Evolutionary conservation across 441 rosid genomes (phyloP).

Genomic region (Viola pubescens): DNA sequence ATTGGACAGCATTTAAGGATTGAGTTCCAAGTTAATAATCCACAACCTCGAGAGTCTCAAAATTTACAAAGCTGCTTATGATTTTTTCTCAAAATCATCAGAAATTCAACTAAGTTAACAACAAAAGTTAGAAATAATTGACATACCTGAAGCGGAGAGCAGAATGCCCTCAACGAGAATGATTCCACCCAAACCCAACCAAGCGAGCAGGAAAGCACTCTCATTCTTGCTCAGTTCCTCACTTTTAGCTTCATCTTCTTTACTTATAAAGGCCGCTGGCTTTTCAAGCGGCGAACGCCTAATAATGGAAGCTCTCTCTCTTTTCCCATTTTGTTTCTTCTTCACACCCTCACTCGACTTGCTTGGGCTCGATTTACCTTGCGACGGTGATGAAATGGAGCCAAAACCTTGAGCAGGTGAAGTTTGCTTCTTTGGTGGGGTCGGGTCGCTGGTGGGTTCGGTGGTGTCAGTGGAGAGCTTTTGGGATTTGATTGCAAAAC

Average conservation of each 20-base stretch:
- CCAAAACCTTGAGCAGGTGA: constrained; percentile 61
- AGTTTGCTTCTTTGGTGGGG: constrained; percentile 36
- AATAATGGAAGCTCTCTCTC: constrained; percentile 44
- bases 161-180: constrained; percentile 63
- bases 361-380: constrained; percentile 17
- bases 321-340: constrained; percentile 39
- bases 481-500: constrained; percentile 16
- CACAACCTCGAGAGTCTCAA: not conserved
- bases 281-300: constrained; percentile 65
- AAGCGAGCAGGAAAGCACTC: constrained; percentile 77
- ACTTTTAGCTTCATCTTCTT: constrained; percentile 47
- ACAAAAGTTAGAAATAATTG: not conserved
- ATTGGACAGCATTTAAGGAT: too few relatives aligned
- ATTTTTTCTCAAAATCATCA: not conserved
- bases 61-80: not conserved
- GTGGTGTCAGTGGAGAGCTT: constrained; percentile 28
- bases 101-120: not conserved
- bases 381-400: constrained; percentile 25
- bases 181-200: constrained; percentile 76
- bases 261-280: constrained; percentile 36
- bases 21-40: not conserved
- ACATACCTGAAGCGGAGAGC: constrained; percentile 72
- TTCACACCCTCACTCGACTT: constrained; percentile 12
- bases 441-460: constrained; percentile 30
- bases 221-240: constrained; percentile 57